Evolutionary conservation across 179 eudicot species (phyloP).

Genomic region (Actinidia chinensis): DNA sequence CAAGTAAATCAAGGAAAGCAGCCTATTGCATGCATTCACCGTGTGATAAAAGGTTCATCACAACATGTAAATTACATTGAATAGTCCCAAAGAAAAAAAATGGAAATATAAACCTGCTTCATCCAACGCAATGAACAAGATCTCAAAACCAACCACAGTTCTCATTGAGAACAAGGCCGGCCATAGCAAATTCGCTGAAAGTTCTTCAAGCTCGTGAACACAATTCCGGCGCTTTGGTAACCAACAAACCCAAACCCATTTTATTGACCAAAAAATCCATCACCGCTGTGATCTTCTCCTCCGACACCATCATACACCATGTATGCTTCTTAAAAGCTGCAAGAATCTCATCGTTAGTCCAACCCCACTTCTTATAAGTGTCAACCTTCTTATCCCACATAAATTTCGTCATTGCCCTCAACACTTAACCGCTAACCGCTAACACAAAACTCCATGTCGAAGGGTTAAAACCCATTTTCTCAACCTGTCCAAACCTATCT

Average conservation of each 20-base stretch:
- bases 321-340: constrained; percentile 31
- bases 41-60: no score
- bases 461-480: constrained; percentile 30
- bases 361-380: constrained; percentile 32
- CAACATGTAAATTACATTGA: no score
- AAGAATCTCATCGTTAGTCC: constrained; percentile 27
- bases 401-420: background rate
- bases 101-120: no score
- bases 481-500: constrained; percentile 20
- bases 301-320: constrained; percentile 29
- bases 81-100: background rate
- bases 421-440: constrained; percentile 20
- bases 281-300: constrained; percentile 23
- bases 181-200: constrained; percentile 21
- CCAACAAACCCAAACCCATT: constrained; percentile 19
- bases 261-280: constrained; percentile 33
- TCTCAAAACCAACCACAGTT: no score
- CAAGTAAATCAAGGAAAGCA: no score
- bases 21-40: no score
- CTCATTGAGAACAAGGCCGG: background rate
- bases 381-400: constrained; percentile 29
- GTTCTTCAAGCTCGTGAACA: constrained; percentile 23
- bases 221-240: background rate
- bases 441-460: constrained; percentile 8
- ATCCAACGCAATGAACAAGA: no score